Percentiles rank a stretch among this genome's conserved stretches.
Conservation (phyloP, 1,284 basidiomycete species). For the Leccinum griseonigrum region DNA sequence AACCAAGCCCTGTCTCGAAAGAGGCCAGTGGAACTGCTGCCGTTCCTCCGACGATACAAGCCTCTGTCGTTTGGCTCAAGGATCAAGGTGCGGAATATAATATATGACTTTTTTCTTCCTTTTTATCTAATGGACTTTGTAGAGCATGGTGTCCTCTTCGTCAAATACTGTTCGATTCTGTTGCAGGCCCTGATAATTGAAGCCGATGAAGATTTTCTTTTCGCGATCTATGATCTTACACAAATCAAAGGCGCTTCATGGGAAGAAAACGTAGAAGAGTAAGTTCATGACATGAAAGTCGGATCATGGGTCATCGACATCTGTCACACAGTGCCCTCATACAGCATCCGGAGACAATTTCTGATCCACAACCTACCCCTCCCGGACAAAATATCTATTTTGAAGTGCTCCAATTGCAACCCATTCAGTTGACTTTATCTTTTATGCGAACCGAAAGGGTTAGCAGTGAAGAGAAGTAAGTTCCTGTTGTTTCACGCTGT, state of each 20-base stretch:
- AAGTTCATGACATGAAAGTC: slow-evolving; percentile 28
- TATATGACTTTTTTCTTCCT: background rate
- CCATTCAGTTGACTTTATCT: slow-evolving; percentile 88
- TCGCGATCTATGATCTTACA: slow-evolving; percentile 88
- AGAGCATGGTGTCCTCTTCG: slow-evolving; percentile 95
- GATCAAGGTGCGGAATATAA: slow-evolving; percentile 71
- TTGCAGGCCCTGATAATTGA: slow-evolving; percentile 96
- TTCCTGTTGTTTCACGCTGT: slow-evolving; percentile 8
- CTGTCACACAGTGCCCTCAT: slow-evolving; percentile 64
- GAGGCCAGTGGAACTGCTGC: slow-evolving; percentile 78
- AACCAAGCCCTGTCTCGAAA: slow-evolving; percentile 89
- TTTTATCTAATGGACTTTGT: slow-evolving; percentile 1
- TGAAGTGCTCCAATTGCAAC: slow-evolving; percentile 96
- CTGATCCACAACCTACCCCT: slow-evolving; percentile 71
- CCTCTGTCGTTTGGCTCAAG: slow-evolving; percentile 86
- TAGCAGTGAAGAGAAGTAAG: slow-evolving; percentile 90
- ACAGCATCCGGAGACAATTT: slow-evolving; percentile 71
- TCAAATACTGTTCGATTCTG: slow-evolving; percentile 96
- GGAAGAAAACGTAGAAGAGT: slow-evolving; percentile 80
- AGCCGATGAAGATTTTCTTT: slow-evolving; percentile 95
- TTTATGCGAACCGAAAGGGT: slow-evolving; percentile 97
- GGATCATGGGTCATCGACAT: slow-evolving; percentile 7
- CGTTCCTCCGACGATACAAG: slow-evolving; percentile 86
- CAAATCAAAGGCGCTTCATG: slow-evolving; percentile 91
- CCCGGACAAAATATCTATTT: slow-evolving; percentile 88